Conservation (phyloP, 345 rosid genomes). For the Eucalyptus fibrosa region DNA sequence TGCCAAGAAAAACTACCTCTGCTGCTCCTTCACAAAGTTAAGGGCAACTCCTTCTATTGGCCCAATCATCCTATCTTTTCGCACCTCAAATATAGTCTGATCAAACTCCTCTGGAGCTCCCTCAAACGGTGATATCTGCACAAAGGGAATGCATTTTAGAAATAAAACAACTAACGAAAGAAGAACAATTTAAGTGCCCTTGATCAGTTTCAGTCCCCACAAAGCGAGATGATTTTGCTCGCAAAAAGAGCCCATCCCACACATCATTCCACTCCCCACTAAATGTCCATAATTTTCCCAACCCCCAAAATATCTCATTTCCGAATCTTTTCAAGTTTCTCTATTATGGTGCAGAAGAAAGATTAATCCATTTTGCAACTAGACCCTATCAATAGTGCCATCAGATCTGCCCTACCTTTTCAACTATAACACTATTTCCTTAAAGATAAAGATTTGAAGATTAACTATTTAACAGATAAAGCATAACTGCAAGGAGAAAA, state of each 20-base stretch:
- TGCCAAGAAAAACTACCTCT: constrained; percentile 28
- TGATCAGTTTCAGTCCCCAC: not conserved
- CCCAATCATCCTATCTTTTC: constrained; percentile 50
- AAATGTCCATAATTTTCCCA: not conserved
- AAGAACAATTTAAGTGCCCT: not conserved
- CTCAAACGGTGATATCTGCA: constrained; percentile 70
- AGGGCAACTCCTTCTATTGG: constrained; percentile 40
- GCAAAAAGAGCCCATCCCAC: not conserved
- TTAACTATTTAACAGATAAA: not conserved
- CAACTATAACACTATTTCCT: not conserved
- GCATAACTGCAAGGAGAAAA: not conserved
- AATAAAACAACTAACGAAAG: not conserved
- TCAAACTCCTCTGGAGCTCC: constrained; percentile 91
- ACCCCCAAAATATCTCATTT: not conserved
- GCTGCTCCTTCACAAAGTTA: constrained; percentile 66
- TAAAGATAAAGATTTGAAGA: not conserved
- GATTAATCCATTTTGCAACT: not conserved
- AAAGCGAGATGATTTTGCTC: not conserved
- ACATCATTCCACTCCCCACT: not conserved
- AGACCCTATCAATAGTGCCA: not conserved
- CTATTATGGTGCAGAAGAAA: not conserved
- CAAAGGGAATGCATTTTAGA: not conserved
- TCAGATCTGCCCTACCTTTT: not conserved
- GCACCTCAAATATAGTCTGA: constrained; percentile 63
- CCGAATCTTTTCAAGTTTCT: not conserved